Conservation (phyloP, 257 asterid species). For the Verbascum thapsus region DNA sequence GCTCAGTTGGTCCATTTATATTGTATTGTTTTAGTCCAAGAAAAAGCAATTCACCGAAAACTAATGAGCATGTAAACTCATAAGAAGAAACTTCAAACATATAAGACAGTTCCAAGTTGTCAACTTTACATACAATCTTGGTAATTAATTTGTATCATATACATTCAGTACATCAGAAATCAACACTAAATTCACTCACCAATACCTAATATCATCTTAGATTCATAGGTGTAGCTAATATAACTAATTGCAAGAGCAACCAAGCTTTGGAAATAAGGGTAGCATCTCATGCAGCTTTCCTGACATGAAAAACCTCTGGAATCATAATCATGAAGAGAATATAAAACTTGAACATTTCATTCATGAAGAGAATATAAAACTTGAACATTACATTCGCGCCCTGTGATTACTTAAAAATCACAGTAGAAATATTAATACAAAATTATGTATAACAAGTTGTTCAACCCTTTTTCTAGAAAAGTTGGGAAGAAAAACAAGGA, state of each 20-base stretch:
- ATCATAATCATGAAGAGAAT: neutral
- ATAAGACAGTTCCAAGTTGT: no score
- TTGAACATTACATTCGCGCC: neutral
- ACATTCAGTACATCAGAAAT: slow-evolving; percentile 4
- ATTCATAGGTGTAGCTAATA: slow-evolving; percentile 21
- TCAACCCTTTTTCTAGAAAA: neutral
- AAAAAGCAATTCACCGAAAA: no score
- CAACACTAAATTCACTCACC: slow-evolving; percentile 21
- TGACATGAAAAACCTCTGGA: slow-evolving; percentile 2
- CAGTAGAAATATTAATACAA: neutral
- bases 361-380: neutral
- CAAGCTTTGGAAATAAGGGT: slow-evolving; percentile 22
- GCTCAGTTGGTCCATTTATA: no score
- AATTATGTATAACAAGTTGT: neutral
- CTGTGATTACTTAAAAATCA: neutral
- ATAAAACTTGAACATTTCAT: neutral
- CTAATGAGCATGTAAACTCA: no score
- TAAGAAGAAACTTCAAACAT: no score
- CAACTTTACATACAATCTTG: no score
- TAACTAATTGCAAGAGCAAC: slow-evolving; percentile 11
- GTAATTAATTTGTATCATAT: slow-evolving; percentile 8
- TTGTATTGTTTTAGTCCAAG: no score
- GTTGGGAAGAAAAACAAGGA: neutral
- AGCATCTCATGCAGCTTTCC: slow-evolving; percentile 22
- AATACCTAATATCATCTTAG: slow-evolving; percentile 9